Evolutionary conservation across 345 rosid genomes (phyloP), one percentile per base, ranked within the genome.

Genomic region (Eucalyptus lansdowneana): DNA sequence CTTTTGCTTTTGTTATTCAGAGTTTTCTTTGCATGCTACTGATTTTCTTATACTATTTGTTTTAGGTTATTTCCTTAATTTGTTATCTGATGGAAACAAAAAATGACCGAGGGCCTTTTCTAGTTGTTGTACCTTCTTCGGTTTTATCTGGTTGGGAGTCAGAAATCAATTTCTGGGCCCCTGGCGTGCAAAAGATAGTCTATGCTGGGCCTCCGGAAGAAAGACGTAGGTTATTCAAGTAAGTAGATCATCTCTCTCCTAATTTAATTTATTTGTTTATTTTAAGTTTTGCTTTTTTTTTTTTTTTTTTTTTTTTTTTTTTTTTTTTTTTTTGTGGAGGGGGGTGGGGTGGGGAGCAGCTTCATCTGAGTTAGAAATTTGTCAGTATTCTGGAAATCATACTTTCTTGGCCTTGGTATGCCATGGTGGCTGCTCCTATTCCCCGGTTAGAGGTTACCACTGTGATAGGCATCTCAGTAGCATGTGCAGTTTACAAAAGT

Each of bases 191-290:
- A 89, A 94, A 91, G 91, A 97, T 97, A 92, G 95, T 96, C 56
- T 97, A 97, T 92, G 91, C 96, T 86, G 99, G 99, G 87, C 95
- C 97, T 88, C 98, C 98, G 6, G 99, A 97, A 89, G 99, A 97
- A 90, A 94, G 99, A 94, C 98, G 98, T 67, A 94, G 90, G 90
- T 92, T 97, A 92, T 97, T 97, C 91, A 96, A 96, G 99, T 97
- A 97, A 92, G 91, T 90, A 21, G 13, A 89, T 65, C 27, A 16
- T 45, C 88, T 86, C 53, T 87, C 83, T 24, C 51, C 29, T 56
- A 56, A 13, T 88, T 56, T 12, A 60, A 40, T 88, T n/a, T 3
- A 65, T 42, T 44, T 42, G 27, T 60, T 60, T 42, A 9, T 87
- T 62, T 56, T 31, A 25, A 25, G 24, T 60, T 60, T 58, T 53